Evolutionary conservation across 345 rosid species (phyloP).

Genomic region (Moricandia moricandioides): DNA sequence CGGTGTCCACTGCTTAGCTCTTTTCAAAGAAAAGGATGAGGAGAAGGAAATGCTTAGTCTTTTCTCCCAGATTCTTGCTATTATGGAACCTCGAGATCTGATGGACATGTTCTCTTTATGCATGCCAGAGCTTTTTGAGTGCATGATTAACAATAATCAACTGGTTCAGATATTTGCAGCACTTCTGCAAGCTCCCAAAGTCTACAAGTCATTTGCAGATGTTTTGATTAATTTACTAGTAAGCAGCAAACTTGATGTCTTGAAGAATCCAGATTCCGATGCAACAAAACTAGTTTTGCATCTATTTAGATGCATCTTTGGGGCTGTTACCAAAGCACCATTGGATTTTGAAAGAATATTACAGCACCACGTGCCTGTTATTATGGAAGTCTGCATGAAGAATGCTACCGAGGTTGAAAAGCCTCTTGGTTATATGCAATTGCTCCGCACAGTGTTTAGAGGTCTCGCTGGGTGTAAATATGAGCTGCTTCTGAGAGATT

Average conservation of each 20-base stretch:
- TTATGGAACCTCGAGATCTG: conserved; percentile 97
- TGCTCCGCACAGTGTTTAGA: conserved; percentile 86
- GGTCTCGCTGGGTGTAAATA: conserved; percentile 92
- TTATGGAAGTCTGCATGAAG: conserved; percentile 95
- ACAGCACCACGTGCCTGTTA: conserved; percentile 94
- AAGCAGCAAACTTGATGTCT: conserved; percentile 78
- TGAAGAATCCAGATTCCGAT: conserved; percentile 86
- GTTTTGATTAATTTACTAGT: conserved; percentile 88
- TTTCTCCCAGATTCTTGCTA: conserved; percentile 86
- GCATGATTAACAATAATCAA: conserved; percentile 88
- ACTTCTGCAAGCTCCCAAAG: conserved; percentile 77
- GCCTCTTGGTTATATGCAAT: conserved; percentile 91
- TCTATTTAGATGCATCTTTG: conserved; percentile 88
- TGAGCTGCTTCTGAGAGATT: conserved; percentile 83
- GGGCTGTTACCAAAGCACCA: conserved; percentile 87
- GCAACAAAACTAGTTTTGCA: conserved; percentile 87
- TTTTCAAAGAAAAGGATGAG: conserved; percentile 97
- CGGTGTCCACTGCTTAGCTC: conserved; percentile 97
- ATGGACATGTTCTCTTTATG: conserved; percentile 99
- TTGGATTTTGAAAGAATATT: conserved; percentile 92
- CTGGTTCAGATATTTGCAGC: conserved; percentile 90
- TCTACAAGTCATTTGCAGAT: conserved; percentile 87
- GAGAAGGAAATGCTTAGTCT: conserved; percentile 89
- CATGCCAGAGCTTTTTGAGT: conserved; percentile 96
- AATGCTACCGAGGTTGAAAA: conserved; percentile 91